phyloP scores from a whole-genome alignment of 108 stramenopile genomes.

The Chaetoceros tenuissimus region DNA sequence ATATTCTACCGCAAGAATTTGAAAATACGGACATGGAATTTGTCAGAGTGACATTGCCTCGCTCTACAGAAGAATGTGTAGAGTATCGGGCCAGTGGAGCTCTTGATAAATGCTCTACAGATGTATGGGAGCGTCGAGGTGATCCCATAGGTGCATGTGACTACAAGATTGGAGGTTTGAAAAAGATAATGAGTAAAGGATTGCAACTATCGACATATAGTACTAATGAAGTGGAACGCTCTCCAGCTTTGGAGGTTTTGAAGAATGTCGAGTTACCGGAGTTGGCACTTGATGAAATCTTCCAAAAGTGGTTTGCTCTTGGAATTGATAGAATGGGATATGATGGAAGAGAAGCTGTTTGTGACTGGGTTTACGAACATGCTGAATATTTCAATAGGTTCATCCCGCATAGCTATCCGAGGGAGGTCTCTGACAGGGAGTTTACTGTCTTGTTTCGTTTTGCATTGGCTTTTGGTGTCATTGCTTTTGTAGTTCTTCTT shows the following conservation, averaged over 20 bases:
- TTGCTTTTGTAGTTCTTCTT: not conserved
- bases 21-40: not conserved
- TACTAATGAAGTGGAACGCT: not conserved
- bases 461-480: not conserved
- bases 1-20: not conserved
- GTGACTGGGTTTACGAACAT: constrained; percentile 11
- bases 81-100: not conserved
- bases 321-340: not conserved
- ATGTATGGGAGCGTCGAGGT: not conserved
- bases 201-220: not conserved
- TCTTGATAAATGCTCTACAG: not conserved
- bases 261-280: not conserved
- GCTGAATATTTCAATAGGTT: not conserved
- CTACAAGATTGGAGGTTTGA: not conserved
- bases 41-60: not conserved
- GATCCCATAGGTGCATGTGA: constrained; percentile 8
- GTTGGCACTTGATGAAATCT: not conserved
- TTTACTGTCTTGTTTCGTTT: not conserved
- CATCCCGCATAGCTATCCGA: constrained; percentile 8
- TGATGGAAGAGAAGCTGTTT: constrained; percentile 13
- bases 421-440: not conserved
- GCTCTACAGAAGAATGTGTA: not conserved
- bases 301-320: not conserved
- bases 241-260: not conserved
- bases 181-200: not conserved